Base-by-base conservation (phyloP, 129 eudicot genomes). In the Escallonia herrerae region DNA sequence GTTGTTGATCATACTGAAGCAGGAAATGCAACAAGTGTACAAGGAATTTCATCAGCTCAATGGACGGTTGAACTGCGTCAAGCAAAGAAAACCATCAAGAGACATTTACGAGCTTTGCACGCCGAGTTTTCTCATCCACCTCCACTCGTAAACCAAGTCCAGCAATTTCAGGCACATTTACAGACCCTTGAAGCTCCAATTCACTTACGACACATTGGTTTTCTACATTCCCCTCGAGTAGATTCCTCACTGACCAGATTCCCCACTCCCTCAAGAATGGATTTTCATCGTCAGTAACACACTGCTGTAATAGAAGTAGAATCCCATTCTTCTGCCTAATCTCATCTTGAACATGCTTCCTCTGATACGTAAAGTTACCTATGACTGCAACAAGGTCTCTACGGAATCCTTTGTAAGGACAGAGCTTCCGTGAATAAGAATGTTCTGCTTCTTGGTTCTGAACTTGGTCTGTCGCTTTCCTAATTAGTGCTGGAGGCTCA, bases 201-300 rank as follows among this genome's bases (percentile, higher is more conserved):
- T 79, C 88, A 70, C 91, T 80, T 63, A 91, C 96, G 1, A 75
- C 43, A 4, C 53, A 41, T 56, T 83, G 85, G 71, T 87, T 91
- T 68, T 87, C 96, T 50, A 47, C 58, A 66, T 91, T 91, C 55
- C 94, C 94, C 78, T 91, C 90, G 62, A 91, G 63, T 37, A 87
- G 12, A 72, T 85, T 91, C 54, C 90, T 70, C 75, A 83, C 74
- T 3, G 81, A 64, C 88, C 88, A 91, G 46, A 91, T 74, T 22
- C 89, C 96, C 97, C 96, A 87, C 70, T 91, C 97, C 62, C 95
- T 83, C 84, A 83, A 77, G 74, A 85, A 91, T 8, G 89, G 86
- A 64, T 81, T 91, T 49, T 87, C 97, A 67, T 91, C 97, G 67
- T 91, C 97, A 15, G 70, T 72, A 51, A 85, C 95, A 69, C 91